These are phyloP conservation scores for Botryotinia globosa DNA, from an alignment of 2,329 filamentous ascomycete genomes.

Conservation along the genomic window DNA sequence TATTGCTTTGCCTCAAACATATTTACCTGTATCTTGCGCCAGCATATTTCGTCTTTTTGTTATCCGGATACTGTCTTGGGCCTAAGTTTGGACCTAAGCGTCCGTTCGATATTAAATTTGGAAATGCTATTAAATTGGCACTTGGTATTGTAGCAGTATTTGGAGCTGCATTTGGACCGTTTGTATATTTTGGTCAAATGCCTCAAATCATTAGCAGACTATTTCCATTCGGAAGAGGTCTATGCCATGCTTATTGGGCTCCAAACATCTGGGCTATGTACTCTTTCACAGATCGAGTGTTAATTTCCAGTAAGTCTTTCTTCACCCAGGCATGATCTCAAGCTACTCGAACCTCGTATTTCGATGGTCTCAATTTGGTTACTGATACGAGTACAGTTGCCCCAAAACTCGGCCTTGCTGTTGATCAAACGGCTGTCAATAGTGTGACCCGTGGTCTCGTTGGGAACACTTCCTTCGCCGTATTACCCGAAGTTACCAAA, in stretches of 20 bases:
- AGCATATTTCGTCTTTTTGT: constrained; percentile 89
- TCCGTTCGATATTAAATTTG: constrained; percentile 70
- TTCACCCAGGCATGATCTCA: not conserved
- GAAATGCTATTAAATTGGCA: constrained; percentile 82
- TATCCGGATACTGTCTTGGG: constrained; percentile 86
- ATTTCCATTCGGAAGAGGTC: constrained; percentile 88
- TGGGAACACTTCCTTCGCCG: constrained; percentile 89
- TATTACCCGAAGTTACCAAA: constrained; percentile 82
- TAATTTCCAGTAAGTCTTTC: constrained; percentile 67
- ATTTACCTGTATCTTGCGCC: constrained; percentile 96
- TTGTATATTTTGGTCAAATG: constrained; percentile 76
- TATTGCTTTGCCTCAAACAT: constrained; percentile 90
- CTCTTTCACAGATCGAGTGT: constrained; percentile 78
- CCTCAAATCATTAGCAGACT: constrained; percentile 78
- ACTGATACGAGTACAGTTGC: constrained; percentile 58
- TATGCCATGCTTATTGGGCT: constrained; percentile 98
- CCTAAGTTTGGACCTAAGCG: constrained; percentile 63
- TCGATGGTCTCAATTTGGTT: not conserved
- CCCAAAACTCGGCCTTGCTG: constrained; percentile 70
- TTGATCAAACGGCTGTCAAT: constrained; percentile 72
- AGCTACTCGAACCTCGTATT: not conserved
- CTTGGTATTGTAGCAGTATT: constrained; percentile 69
- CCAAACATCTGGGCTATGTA: constrained; percentile 97
- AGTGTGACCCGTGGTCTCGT: constrained; percentile 93
- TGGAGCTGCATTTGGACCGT: constrained; percentile 83